Percentiles rank a stretch among this genome's conserved stretches.
phyloP scores from a whole-genome alignment of 108 stramenopile genomes.

The Nitzschia sp. region DNA sequence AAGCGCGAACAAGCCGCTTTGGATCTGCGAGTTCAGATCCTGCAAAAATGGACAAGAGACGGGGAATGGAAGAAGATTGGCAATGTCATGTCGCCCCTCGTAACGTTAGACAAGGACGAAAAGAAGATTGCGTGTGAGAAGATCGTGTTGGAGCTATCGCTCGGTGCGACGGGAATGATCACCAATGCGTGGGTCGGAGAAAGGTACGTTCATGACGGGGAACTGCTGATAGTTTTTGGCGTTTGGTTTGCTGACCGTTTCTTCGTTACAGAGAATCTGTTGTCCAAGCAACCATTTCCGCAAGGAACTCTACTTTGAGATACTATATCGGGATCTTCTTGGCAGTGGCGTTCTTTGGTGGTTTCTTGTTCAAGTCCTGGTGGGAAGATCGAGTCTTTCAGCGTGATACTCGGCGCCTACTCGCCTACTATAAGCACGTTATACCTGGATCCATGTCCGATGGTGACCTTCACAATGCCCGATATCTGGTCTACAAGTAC shows the following conservation, averaged over 20 bases:
- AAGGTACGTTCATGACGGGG: constrained; percentile 46
- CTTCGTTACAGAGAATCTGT: constrained; percentile 63
- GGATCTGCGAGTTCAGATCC: constrained; percentile 63
- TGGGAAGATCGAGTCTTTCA: constrained; percentile 79
- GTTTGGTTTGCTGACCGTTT: constrained; percentile 1
- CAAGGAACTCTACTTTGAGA: constrained; percentile 59
- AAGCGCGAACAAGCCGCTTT: constrained; percentile 80
- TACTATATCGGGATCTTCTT: constrained; percentile 65
- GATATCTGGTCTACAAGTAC: constrained; percentile 83
- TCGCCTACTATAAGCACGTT: constrained; percentile 83
- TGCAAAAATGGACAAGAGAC: constrained; percentile 72
- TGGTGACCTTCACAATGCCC: constrained; percentile 74
- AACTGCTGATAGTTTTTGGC: background rate
- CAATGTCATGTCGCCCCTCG: constrained; percentile 64
- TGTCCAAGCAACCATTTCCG: constrained; percentile 79
- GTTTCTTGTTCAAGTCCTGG: constrained; percentile 80
- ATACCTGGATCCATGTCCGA: constrained; percentile 75
- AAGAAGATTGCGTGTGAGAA: constrained; percentile 68
- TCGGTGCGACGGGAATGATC: constrained; percentile 68
- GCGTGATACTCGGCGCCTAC: constrained; percentile 63
- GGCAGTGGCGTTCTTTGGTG: constrained; percentile 74
- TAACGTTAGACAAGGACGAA: constrained; percentile 56
- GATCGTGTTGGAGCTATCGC: constrained; percentile 65
- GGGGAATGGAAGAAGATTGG: constrained; percentile 74
- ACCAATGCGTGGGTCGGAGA: constrained; percentile 56